Evolutionary conservation across 352 stramenopile genomes (phyloP), one percentile per base, ranked within the genome.

Genomic region (Phytopythium montanum): DNA sequence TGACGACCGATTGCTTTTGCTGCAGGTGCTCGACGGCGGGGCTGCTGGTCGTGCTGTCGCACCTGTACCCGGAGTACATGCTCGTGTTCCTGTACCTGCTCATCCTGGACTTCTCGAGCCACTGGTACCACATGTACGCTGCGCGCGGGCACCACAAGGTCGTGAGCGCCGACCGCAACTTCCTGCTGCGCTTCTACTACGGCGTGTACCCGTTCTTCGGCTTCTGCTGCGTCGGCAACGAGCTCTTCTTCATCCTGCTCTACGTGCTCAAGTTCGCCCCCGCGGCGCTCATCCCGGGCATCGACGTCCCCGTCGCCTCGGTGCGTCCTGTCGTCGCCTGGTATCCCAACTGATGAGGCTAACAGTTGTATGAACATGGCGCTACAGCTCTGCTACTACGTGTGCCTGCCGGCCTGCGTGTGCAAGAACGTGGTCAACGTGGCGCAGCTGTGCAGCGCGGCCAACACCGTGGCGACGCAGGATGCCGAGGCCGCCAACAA

Each of bases 121-220:
- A 99, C 76, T 99, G 96, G 96, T 98, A 94, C 73, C 96, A 99
- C 88, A 98, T 99, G 87, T 98, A 98, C 74, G 95, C 88, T 61
- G 97, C 79, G 14, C 81, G 85, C 45, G 81, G 90, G 53, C 96
- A 99, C 85, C 96, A 99, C 79, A 99, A 99, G 83, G 80, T 81
- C 10, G 88, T 96, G 19, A 77, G 92, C 18, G 83, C 81, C 0
- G 86, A 96, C 63, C 80, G 94, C 67, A 98, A 99, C 75, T 87
- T 97, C 56, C 72, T 99, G 42, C 82, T 99, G 57, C 83, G 93
- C 54, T 88, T 97, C 69, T 97, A 97, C 75, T 98, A 98, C 73
- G 85, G 81, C 59, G 84, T 77, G 62, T 97, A 97, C 70, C 76
- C 88, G 55, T 89, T 98, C 69, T 98, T 98, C 66, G 92, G 84